Conservation (phyloP, 495 filamentous ascomycete species). For the Neurospora cerealis region DNA sequence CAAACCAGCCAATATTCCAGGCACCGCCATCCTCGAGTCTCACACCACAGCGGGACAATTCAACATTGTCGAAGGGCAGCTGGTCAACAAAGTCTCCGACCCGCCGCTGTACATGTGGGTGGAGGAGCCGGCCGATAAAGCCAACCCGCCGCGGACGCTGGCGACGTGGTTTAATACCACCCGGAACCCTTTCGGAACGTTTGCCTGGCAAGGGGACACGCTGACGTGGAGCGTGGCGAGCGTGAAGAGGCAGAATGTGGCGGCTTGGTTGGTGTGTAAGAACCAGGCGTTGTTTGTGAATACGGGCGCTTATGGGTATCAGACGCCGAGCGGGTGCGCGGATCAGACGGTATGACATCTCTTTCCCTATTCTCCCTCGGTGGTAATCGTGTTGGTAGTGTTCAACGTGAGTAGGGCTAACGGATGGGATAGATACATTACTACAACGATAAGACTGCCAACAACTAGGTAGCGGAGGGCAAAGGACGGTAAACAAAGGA, state of each 20-base stretch:
- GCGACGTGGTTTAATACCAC: constrained; percentile 40
- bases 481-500: too few relatives aligned
- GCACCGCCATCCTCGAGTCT: constrained; percentile 41
- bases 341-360: constrained; percentile 43
- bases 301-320: constrained; percentile 47
- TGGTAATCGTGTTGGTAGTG: too few relatives aligned
- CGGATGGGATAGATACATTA: constrained; percentile 16
- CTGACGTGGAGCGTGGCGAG: constrained; percentile 41
- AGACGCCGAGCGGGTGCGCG: constrained; percentile 46
- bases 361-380: neutral
- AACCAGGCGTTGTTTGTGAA: constrained; percentile 47
- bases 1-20: constrained; percentile 34
- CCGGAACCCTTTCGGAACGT: constrained; percentile 47
- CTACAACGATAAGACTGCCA: constrained; percentile 27
- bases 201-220: constrained; percentile 47
- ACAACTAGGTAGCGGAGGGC: constrained; percentile 11
- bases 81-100: constrained; percentile 41
- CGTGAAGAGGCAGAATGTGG: constrained; percentile 42
- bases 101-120: constrained; percentile 35
- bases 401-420: too few relatives aligned
- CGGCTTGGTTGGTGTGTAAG: constrained; percentile 49
- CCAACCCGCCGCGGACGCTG: constrained; percentile 34
- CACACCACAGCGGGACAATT: constrained; percentile 52
- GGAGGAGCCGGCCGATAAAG: constrained; percentile 38
- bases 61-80: constrained; percentile 45